Evolutionary conservation across 179 eudicot genomes (phyloP).

Genomic region (Vitellaria paradoxa): DNA sequence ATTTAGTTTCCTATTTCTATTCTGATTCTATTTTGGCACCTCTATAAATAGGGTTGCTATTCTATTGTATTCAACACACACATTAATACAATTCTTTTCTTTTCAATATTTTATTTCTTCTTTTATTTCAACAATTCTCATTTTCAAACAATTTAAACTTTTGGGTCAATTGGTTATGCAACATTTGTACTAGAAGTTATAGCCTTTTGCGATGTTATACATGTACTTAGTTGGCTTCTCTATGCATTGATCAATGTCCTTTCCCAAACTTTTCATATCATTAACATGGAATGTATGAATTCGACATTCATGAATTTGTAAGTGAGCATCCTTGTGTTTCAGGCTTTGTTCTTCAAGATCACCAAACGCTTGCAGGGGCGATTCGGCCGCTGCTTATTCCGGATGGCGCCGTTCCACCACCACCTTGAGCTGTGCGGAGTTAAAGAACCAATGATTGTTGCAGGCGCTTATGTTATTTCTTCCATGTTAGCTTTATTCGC

Average conservation of each 20-base stretch:
- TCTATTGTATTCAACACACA: too few relatives aligned
- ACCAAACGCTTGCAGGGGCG: conserved; percentile 37
- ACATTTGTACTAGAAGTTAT: too few relatives aligned
- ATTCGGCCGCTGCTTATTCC: conserved; percentile 34
- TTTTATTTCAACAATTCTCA: too few relatives aligned
- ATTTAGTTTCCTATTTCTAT: too few relatives aligned
- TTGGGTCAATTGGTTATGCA: too few relatives aligned
- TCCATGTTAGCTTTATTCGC: conserved; percentile 52
- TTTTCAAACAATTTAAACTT: too few relatives aligned
- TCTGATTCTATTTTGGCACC: too few relatives aligned
- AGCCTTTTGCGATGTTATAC: too few relatives aligned
- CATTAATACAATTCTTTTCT: too few relatives aligned
- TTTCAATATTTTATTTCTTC: too few relatives aligned
- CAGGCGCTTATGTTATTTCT: conserved; percentile 58
- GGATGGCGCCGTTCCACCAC: conserved; percentile 68
- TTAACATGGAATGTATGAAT: neutral
- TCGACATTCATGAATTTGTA: conserved; percentile 8
- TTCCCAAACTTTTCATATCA: neutral
- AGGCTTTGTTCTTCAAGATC: conserved; percentile 51
- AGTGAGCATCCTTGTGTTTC: conserved; percentile 3
- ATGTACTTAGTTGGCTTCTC: neutral
- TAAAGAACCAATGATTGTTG: conserved; percentile 57
- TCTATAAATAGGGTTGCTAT: too few relatives aligned
- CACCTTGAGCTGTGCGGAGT: conserved; percentile 63
- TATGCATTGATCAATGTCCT: neutral